Percentiles rank a stretch among this genome's conserved stretches.
phyloP scores from a whole-genome alignment of 352 stramenopile species.

The Globisporangium middletonii region DNA sequence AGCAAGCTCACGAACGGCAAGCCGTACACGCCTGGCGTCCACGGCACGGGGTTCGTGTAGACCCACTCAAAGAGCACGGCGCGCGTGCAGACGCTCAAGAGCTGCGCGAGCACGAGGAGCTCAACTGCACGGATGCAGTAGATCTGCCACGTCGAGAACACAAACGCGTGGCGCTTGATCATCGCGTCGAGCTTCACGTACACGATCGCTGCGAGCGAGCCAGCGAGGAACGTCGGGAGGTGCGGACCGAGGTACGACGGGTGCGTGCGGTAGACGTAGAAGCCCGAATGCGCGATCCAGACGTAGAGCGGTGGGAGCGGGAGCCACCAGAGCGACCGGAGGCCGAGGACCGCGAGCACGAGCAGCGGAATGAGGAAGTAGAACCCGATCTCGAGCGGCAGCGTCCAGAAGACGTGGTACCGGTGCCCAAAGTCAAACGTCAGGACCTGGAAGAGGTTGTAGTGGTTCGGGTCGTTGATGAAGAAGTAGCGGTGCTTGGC shows the following conservation, averaged over 20 bases:
- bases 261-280: conserved; percentile 15
- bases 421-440: conserved; percentile 18
- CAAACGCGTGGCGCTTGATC: conserved; percentile 10
- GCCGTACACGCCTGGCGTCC: not conserved
- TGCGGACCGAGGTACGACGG: conserved; percentile 21
- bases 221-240: conserved; percentile 25
- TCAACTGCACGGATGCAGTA: conserved; percentile 15
- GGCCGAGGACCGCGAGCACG: conserved; percentile 7
- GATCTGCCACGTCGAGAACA: conserved; percentile 9
- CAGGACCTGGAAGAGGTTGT: conserved; percentile 28
- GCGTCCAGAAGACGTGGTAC: conserved; percentile 45
- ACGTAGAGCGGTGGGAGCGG: conserved; percentile 12
- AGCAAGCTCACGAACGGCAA: conserved; percentile 17
- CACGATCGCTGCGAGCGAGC: conserved; percentile 25
- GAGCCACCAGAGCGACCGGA: conserved; percentile 15
- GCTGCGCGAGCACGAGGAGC: conserved; percentile 8
- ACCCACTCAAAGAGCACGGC: conserved; percentile 26
- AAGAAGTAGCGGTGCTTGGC: conserved; percentile 24
- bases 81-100: conserved; percentile 18
- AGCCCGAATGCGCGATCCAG: conserved; percentile 16
- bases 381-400: conserved; percentile 40
- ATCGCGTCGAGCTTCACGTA: conserved; percentile 16
- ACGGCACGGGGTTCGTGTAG: conserved; percentile 15
- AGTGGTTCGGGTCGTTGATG: conserved; percentile 14
- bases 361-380: conserved; percentile 33